Conservation (phyloP, 1,284 basidiomycete genomes). For the Xerocomus amazonicus region DNA sequence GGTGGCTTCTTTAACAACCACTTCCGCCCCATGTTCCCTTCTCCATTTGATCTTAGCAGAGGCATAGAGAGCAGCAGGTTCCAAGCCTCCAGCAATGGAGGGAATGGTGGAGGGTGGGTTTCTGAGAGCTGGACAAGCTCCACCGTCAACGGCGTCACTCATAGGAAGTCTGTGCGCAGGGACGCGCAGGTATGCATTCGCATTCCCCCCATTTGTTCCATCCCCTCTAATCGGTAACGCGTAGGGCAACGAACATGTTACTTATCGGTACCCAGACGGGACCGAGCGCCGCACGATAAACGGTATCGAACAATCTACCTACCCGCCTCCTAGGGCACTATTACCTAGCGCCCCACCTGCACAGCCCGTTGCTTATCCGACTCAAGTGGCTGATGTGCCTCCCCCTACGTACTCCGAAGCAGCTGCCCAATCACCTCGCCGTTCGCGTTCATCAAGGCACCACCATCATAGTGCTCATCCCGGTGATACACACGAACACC, state of each 20-base stretch:
- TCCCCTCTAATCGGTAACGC: constrained; percentile 2
- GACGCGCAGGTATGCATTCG: constrained; percentile 50
- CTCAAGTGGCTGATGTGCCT: constrained; percentile 1
- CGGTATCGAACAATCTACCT: constrained; percentile 55
- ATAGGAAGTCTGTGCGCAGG: constrained; percentile 51
- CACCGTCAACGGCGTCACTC: constrained; percentile 62
- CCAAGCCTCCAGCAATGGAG: constrained; percentile 15
- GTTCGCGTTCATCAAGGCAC: constrained; percentile 21
- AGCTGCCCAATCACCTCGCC: constrained; percentile 12
- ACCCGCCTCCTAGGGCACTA: constrained; percentile 13
- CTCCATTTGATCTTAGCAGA: constrained; percentile 14
- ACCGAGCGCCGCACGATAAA: constrained; percentile 62
- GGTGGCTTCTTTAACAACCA: constrained; percentile 11
- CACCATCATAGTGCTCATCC: constrained; percentile 12
- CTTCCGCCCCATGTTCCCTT: constrained; percentile 12
- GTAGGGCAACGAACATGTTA: constrained; percentile 72
- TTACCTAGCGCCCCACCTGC: constrained; percentile 5
- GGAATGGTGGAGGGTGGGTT: constrained; percentile 37
- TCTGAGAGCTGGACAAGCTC: constrained; percentile 52
- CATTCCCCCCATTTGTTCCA: constrained; percentile 9
- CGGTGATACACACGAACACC: constrained; percentile 11
- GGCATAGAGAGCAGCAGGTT: constrained; percentile 11
- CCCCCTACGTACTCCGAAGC: constrained; percentile 23
- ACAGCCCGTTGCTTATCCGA: constrained; percentile 2
- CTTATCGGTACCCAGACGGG: constrained; percentile 61